Base-by-base conservation (phyloP, 805 yeast genomes). In the Myxozyma geophila region DNA sequence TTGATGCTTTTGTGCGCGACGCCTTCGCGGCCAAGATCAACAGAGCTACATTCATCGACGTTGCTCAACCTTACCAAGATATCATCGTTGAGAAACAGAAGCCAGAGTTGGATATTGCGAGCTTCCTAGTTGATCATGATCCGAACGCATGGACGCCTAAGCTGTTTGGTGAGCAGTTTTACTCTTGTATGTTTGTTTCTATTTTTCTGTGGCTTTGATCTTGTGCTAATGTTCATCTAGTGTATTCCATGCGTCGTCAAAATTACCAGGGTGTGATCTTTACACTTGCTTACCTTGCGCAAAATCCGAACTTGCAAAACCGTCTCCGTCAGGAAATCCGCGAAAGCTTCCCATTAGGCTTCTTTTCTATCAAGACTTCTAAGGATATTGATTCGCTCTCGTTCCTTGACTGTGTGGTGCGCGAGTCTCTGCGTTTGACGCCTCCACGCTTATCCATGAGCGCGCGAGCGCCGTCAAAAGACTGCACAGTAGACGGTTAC, bases 251-350 rank as follows among this genome's bases (percentile, higher is more conserved):
- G 54, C 44, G 44, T 10, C 9, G 3, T 12, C 44, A 36, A 17
- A 51, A 17, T 36, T 10, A 13, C 43, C 21, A 9, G 33, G 54
- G 54, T 9, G 5, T 37, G 1, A 13, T 8, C 2, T n/a, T 7
- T 15, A 17, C 33, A 1, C 44, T 51, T 9, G 19, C 8, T 5
- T 37, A n/a, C n/a, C 33, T 51, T 7, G 28, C 54, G 2, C n/a
- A 37, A 9, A 17, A 13, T 12, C 44, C 54, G 4, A 28, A 51
- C 13, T 1, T 19, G 9, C 43, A 46, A 46, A 21, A 35, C 21
- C 50, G 50, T 23, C 44, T 51, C 19, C 54, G 54, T 7, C 15
- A 36, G 7, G 54, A 51, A n/a, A 51, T 51, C 33, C 54, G 41
- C 2, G 28, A n/a, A n/a, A 15, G 44, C 2, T 36, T 36, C 9